A percentile compares a stretch with the other conserved stretches of the same genome.
Evolutionary conservation across 768 basidiomycete species (phyloP).

Genomic region (Gyrodon lividus): DNA sequence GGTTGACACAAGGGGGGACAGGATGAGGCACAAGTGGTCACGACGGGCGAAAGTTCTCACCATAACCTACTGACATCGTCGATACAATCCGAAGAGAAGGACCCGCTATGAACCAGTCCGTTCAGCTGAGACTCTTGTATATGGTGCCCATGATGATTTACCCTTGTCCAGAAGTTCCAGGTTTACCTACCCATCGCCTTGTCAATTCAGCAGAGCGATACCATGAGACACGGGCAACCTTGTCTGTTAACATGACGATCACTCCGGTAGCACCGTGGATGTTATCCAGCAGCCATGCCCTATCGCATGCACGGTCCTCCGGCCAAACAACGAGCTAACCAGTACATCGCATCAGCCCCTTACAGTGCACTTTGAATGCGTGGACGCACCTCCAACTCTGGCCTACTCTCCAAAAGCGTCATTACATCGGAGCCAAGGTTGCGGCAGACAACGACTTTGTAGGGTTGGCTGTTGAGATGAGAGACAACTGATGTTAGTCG

Average conservation of each 20-base stretch:
- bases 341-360: neutral
- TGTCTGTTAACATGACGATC: constrained; percentile 68
- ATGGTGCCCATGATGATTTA: constrained; percentile 11
- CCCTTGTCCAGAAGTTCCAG: constrained; percentile 53
- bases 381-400: constrained; percentile 52
- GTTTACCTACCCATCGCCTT: constrained; percentile 51
- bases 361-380: neutral
- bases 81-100: constrained; percentile 77
- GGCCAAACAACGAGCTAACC: constrained; percentile 48
- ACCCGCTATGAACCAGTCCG: constrained; percentile 52
- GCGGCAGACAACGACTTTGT: constrained; percentile 57
- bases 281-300: constrained; percentile 74
- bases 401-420: constrained; percentile 47
- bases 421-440: constrained; percentile 64
- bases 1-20: neutral
- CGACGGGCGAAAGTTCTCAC: constrained; percentile 37
- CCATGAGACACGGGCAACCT: constrained; percentile 40
- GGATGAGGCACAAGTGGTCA: neutral
- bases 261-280: constrained; percentile 62
- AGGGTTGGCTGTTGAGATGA: constrained; percentile 22
- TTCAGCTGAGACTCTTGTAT: neutral
- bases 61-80: constrained; percentile 90
- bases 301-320: constrained; percentile 54
- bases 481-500: constrained; percentile 28
- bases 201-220: neutral